Conservation (phyloP, 2,329 filamentous ascomycete genomes). For the Calonectria pseudoreteaudii region DNA sequence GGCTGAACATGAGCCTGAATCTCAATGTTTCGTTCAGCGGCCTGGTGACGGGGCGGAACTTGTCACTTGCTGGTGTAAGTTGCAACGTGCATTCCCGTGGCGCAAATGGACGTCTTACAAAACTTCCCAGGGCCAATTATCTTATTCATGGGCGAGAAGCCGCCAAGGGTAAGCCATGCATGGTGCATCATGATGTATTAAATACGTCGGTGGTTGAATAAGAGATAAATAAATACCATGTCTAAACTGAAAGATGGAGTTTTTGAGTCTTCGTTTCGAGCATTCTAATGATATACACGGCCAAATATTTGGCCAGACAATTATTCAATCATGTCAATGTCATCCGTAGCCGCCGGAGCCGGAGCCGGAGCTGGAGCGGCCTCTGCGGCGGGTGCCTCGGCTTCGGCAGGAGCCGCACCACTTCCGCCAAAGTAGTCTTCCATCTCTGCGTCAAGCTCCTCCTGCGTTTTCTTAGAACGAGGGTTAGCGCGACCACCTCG, state of each 20-base stretch:
- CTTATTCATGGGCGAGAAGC: slow-evolving; percentile 36
- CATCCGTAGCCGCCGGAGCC: slow-evolving; percentile 55
- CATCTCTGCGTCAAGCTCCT: slow-evolving; percentile 97
- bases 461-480: slow-evolving; percentile 85
- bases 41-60: slow-evolving; percentile 40
- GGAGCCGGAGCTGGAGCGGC: slow-evolving; percentile 35
- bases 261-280: slow-evolving; percentile 34
- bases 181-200: neutral
- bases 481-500: slow-evolving; percentile 56
- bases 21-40: slow-evolving; percentile 40
- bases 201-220: neutral
- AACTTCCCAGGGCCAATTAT: slow-evolving; percentile 34
- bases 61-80: slow-evolving; percentile 40
- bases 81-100: neutral
- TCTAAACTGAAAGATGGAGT: slow-evolving; percentile 27
- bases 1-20: slow-evolving; percentile 41
- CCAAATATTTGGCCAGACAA: slow-evolving; percentile 24
- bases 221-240: neutral
- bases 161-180: slow-evolving; percentile 23
- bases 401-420: slow-evolving; percentile 53
- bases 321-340: slow-evolving; percentile 79
- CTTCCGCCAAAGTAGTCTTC: slow-evolving; percentile 83
- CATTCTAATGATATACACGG: slow-evolving; percentile 44
- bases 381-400: slow-evolving; percentile 42
- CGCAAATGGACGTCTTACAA: slow-evolving; percentile 18